A percentile compares a stretch with the other conserved stretches of the same genome.
These are phyloP conservation scores for Chaetomium globosum DNA, from an alignment of 2,329 filamentous ascomycete genomes.

Conservation along the genomic window DNA sequence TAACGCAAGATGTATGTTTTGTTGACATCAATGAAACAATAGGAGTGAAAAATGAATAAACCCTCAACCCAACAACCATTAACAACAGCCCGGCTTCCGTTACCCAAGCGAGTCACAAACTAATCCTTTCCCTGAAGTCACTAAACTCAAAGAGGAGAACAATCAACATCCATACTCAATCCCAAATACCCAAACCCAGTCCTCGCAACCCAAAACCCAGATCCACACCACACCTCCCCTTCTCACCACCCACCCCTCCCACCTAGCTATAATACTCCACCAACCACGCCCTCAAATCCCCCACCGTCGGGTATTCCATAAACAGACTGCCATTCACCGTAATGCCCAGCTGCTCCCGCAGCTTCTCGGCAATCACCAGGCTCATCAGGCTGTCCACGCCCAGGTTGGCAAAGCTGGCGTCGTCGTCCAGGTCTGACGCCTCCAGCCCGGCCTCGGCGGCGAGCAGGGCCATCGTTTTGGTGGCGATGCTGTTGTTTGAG, in stretches of 20 bases:
- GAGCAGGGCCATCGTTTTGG: neutral
- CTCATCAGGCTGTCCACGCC: slow-evolving; percentile 62
- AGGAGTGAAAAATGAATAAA: too few relatives aligned
- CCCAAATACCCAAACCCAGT: too few relatives aligned
- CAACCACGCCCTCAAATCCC: neutral
- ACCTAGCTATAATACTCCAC: neutral
- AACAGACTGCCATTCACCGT: neutral
- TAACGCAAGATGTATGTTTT: too few relatives aligned
- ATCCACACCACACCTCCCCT: too few relatives aligned
- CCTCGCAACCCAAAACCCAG: too few relatives aligned
- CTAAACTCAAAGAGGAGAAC: too few relatives aligned
- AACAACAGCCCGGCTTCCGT: too few relatives aligned
- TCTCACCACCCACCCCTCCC: neutral
- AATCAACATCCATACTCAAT: too few relatives aligned
- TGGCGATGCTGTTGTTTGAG: neutral
- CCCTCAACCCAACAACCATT: too few relatives aligned
- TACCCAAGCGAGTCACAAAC: too few relatives aligned
- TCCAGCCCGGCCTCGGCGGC: neutral
- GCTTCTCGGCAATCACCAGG: slow-evolving; percentile 55
- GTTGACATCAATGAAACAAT: too few relatives aligned
- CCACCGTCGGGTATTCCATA: neutral
- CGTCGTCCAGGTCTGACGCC: slow-evolving; percentile 53
- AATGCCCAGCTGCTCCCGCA: slow-evolving; percentile 50
- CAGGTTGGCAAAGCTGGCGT: slow-evolving; percentile 55
- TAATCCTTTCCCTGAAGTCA: too few relatives aligned